phyloP scores from a whole-genome alignment of 306 rosid species.

The Gillenia trifoliata region DNA sequence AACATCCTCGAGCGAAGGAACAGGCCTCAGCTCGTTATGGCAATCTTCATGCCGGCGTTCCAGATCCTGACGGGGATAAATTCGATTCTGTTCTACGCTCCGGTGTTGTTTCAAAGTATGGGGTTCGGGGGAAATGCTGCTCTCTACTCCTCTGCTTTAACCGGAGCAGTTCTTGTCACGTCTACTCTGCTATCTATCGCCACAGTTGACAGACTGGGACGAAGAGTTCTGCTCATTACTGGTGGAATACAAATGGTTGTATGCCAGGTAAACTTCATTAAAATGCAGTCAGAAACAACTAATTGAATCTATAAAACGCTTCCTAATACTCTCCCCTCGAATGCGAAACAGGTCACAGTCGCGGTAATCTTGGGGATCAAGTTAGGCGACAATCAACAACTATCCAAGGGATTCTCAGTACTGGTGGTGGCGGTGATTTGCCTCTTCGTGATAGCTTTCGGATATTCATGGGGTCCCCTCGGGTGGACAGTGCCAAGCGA shows the following conservation, averaged over 20 bases:
- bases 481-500: constrained; percentile 80
- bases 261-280: constrained; percentile 59
- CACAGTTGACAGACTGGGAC: constrained; percentile 68
- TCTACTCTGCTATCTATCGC: constrained; percentile 81
- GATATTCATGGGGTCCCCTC: constrained; percentile 78
- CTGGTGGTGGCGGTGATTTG: constrained; percentile 68
- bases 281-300: not conserved
- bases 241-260: constrained; percentile 83
- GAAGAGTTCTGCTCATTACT: constrained; percentile 66
- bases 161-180: constrained; percentile 78
- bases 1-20: constrained; percentile 61
- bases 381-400: constrained; percentile 48
- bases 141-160: constrained; percentile 79
- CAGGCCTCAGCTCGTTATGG: constrained; percentile 83
- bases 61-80: constrained; percentile 91
- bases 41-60: constrained; percentile 76
- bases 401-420: constrained; percentile 51
- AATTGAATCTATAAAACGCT: not conserved
- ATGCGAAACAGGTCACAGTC: constrained; percentile 53
- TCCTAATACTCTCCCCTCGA: not conserved
- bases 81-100: constrained; percentile 85
- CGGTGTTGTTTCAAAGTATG: constrained; percentile 79
- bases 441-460: constrained; percentile 78
- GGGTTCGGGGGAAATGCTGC: constrained; percentile 77
- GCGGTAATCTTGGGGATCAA: constrained; percentile 62